Evolutionary conservation across 2,329 filamentous ascomycete genomes (phyloP).

Genomic region (Davidsoniella virescens): DNA sequence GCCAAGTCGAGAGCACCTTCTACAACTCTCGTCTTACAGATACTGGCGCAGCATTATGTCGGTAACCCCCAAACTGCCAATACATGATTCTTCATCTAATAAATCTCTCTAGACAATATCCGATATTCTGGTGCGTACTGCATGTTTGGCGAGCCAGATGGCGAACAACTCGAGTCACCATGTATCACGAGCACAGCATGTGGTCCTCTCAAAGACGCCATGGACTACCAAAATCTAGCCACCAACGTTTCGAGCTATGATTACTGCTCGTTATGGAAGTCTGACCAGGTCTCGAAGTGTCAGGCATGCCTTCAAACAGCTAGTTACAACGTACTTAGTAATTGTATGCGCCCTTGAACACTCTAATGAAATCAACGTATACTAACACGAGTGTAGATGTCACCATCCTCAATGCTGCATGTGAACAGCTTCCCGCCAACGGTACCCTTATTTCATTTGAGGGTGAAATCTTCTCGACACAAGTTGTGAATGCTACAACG

Average conservation of each 20-base stretch:
- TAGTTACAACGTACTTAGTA: conserved; percentile 29
- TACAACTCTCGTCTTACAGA: conserved; percentile 30
- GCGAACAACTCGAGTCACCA: conserved; percentile 25
- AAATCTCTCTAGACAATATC: conserved; percentile 33
- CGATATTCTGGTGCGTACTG: conserved; percentile 40
- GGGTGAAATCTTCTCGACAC: conserved; percentile 35
- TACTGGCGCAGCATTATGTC: conserved; percentile 38
- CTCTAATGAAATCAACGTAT: neutral
- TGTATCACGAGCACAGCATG: conserved; percentile 42
- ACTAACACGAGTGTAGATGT: conserved; percentile 23
- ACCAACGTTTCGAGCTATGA: conserved; percentile 29
- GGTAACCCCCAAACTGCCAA: conserved; percentile 17
- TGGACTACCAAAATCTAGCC: conserved; percentile 34
- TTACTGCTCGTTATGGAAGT: conserved; percentile 36
- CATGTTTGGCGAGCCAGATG: conserved; percentile 31
- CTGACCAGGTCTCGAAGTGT: conserved; percentile 27
- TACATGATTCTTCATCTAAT: neutral
- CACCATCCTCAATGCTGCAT: conserved; percentile 37
- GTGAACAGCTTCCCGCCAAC: conserved; percentile 31
- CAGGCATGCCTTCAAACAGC: conserved; percentile 28
- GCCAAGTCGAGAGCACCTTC: conserved; percentile 35
- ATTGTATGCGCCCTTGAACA: conserved; percentile 27
- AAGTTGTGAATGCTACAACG: conserved; percentile 31
- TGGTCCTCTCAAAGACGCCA: conserved; percentile 28
- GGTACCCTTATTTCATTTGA: conserved; percentile 33